Conservation (phyloP, 208 protist genomes). For the Trypanosoma caninum region DNA sequence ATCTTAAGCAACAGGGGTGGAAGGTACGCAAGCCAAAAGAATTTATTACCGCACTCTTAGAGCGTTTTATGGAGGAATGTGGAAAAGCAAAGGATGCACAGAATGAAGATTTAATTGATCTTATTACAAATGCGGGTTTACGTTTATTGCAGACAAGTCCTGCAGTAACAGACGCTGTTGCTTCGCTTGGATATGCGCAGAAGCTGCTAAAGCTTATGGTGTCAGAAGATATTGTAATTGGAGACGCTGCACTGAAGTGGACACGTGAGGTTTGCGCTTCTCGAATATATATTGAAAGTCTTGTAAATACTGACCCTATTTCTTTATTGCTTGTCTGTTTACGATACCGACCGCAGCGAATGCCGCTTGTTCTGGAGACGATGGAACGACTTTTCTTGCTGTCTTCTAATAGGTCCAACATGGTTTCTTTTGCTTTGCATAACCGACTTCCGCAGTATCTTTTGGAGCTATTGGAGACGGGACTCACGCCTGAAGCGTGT, state of each 20-base stretch:
- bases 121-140: slow-evolving; percentile 47
- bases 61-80: slow-evolving; percentile 45
- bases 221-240: slow-evolving; percentile 8
- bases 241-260: slow-evolving; percentile 40
- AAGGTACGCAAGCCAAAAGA: slow-evolving; percentile 79
- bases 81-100: slow-evolving; percentile 1
- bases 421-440: slow-evolving; percentile 25
- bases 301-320: slow-evolving; percentile 40
- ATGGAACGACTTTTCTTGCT: slow-evolving; percentile 55
- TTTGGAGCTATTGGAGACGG: slow-evolving; percentile 54
- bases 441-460: slow-evolving; percentile 53
- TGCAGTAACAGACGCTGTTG: slow-evolving; percentile 53
- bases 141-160: slow-evolving; percentile 44
- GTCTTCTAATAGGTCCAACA: slow-evolving; percentile 28
- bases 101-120: slow-evolving; percentile 23
- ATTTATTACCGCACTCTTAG: slow-evolving; percentile 70
- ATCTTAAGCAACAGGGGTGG: slow-evolving; percentile 77
- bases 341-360: slow-evolving; percentile 11
- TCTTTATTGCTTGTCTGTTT: slow-evolving; percentile 38
- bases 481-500: slow-evolving; percentile 32
- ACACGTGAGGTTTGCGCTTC: slow-evolving; percentile 59
- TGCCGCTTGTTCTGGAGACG: slow-evolving; percentile 49
- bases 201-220: slow-evolving; percentile 50
- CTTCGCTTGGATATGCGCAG: slow-evolving; percentile 63
- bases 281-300: slow-evolving; percentile 52